Evolutionary conservation across 1,284 basidiomycete species (phyloP), one percentile per base, ranked within the genome.

Genomic region (Fomitopsis betulina): DNA sequence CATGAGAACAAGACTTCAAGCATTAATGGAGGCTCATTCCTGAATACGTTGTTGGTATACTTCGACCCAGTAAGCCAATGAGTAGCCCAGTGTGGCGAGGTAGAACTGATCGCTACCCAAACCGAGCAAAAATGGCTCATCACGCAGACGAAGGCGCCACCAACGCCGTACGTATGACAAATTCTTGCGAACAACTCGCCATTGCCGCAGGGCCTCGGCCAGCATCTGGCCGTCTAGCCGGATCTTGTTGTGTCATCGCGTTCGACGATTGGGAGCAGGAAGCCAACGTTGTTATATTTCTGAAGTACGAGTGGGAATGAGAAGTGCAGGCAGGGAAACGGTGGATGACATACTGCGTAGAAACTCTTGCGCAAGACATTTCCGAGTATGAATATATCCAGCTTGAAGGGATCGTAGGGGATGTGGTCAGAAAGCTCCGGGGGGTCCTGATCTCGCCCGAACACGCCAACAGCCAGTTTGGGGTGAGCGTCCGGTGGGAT

Each of bases 371-470:
- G 55, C 7, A 68, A 60, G 1, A 65, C 13, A 33, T 70, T 64
- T 4, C 72, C 71, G 12, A 71, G 55, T 1, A 65, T 65, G 56
- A 65, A 72, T 8, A 73, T 60, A 40, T 70, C 70, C 2, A 66
- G 59, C 49, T 70, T 68, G 64, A 72, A 72, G 5, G 71, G 68
- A 53, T 73, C 69, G 47, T 73, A 70, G 0, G 70, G 68, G 1
- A 64, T 56, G 1, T 51, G 37, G 1, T 58, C 32, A 1, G 67
- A 70, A 0, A 71, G 59, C 49, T 73, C 70, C 0, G 71, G 71
- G 2, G 65, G 66, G 2, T 68, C 63, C 21, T 59, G 50, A 19
- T 72, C 70, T 3, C 64, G 50, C 0, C 66, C 70, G 1, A 55
- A 9, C 1, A 3, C n/a, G 0, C 65, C 69, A 1, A 65, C 64